These are phyloP conservation scores for Ceratocystis eucalypticola DNA, from an alignment of 2,329 filamentous ascomycete species.

Conservation along the genomic window DNA sequence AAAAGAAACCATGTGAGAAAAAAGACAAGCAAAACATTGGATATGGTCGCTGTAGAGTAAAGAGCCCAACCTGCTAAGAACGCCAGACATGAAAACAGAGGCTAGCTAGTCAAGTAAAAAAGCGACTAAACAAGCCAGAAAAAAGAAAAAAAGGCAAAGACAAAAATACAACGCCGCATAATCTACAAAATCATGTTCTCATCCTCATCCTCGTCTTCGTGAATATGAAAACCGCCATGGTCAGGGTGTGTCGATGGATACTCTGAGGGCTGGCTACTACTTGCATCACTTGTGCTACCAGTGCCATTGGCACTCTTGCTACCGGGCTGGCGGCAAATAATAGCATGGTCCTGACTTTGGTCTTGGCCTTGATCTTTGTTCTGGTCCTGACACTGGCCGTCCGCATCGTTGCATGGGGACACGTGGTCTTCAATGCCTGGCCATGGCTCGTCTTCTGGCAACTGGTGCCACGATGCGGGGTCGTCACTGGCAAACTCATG, in stretches of 20 bases:
- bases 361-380: too few relatives aligned
- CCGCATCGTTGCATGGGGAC: constrained; percentile 39
- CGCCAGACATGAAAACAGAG: neutral
- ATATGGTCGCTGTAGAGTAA: neutral
- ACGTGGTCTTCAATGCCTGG: constrained; percentile 41
- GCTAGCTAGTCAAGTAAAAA: neutral
- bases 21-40: neutral
- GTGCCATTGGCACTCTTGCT: constrained; percentile 25
- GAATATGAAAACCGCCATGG: constrained; percentile 28
- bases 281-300: constrained; percentile 8
- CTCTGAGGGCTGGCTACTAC: constrained; percentile 41
- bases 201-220: constrained; percentile 27
- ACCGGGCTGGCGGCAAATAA: too few relatives aligned
- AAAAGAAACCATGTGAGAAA: neutral
- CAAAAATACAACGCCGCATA: neutral
- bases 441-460: constrained; percentile 44
- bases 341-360: too few relatives aligned
- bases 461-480: constrained; percentile 20
- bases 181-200: constrained; percentile 19
- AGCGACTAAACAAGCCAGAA: neutral
- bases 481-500: neutral
- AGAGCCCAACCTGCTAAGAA: neutral
- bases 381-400: constrained; percentile 25
- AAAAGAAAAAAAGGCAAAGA: constrained; percentile 1
- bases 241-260: constrained; percentile 40